Base-by-base conservation (phyloP, 345 rosid genomes). In the Eucalyptus dawsonii region DNA sequence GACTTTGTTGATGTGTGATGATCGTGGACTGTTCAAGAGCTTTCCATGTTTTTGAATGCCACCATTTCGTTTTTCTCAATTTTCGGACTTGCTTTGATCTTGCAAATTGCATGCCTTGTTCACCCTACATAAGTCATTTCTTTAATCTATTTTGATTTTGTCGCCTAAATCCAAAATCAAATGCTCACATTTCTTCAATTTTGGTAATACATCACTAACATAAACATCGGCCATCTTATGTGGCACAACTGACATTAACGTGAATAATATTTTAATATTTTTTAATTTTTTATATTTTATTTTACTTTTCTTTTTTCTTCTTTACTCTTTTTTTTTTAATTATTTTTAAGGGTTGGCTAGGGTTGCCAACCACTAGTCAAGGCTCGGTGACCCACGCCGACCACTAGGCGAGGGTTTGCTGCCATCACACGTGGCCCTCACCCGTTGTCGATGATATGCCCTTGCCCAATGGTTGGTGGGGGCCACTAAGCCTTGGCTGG, bases 1-100 rank as follows among this genome's bases (percentile, higher is more conserved):
- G 21, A 4, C 0, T 14, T 17, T 1, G 6, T n/a, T 67, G 6
- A 31, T 0, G 0, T 2, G 9, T 29, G 1, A 62, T 1, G 3
- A 29, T 62, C 2, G 9, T 1, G 3, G 3, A 67, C 6, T 3
- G 2, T 67, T 31, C 3, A 16, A 67, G 40, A 15, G 2, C 40
- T 15, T 8, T 15, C 2, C 40, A 19, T 1, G 3, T 67, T 67
- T 67, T 67, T 2, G 22, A 2, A 67, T 8, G 37, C 11, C 6
- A 4, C 22, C 3, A 2, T 3, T 67, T 16, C 11, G 1, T n/a
- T 67, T 62, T n/a, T n/a, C 76, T 65, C 76, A 7, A 7, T 67
- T 67, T 14, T 67, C 11, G 11, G 11, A 67, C 76, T 6, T 15
- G 40, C 21, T n/a, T 11, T 2, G 11, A 67, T 67, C 76, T 4